Evolutionary conservation across 148 eudicot genomes (phyloP).

Genomic region (Polygonum maritimum): DNA sequence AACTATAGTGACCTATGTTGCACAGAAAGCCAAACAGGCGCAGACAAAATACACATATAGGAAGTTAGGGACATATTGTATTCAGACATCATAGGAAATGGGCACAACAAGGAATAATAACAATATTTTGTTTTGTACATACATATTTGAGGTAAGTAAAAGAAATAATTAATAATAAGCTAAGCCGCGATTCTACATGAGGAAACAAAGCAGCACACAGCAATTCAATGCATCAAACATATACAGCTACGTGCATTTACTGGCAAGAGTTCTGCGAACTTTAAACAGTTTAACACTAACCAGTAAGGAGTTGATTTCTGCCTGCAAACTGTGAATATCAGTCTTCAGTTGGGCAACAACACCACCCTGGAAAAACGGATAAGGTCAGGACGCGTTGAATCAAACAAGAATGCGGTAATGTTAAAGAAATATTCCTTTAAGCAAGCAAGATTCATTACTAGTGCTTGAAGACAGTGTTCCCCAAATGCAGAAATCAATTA

Average conservation of each 20-base stretch:
- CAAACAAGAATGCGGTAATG: not conserved
- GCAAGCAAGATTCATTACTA: not conserved
- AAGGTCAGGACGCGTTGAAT: not conserved
- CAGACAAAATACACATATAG: not conserved
- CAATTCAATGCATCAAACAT: constrained; percentile 1
- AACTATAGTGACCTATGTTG: not conserved
- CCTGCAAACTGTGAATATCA: constrained; percentile 72
- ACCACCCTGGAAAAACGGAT: constrained; percentile 43
- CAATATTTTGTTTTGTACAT: not conserved
- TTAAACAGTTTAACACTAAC: constrained; percentile 43
- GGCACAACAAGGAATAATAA: not conserved
- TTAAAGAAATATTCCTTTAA: not conserved
- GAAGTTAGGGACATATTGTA: not conserved
- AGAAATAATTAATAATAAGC: not conserved
- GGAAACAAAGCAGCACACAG: not conserved
- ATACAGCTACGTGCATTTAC: not conserved
- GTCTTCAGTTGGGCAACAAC: constrained; percentile 62
- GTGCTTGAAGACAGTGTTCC: not conserved
- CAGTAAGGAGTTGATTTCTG: constrained; percentile 64
- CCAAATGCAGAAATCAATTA: not conserved
- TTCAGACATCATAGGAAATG: not conserved
- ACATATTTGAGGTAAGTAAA: not conserved
- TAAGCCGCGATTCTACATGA: not conserved
- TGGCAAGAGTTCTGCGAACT: not conserved
- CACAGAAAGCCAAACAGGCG: not conserved